These are phyloP conservation scores for Emergomyces pasteurianus DNA, from an alignment of 2,329 filamentous ascomycete species.

Conservation along the genomic window DNA sequence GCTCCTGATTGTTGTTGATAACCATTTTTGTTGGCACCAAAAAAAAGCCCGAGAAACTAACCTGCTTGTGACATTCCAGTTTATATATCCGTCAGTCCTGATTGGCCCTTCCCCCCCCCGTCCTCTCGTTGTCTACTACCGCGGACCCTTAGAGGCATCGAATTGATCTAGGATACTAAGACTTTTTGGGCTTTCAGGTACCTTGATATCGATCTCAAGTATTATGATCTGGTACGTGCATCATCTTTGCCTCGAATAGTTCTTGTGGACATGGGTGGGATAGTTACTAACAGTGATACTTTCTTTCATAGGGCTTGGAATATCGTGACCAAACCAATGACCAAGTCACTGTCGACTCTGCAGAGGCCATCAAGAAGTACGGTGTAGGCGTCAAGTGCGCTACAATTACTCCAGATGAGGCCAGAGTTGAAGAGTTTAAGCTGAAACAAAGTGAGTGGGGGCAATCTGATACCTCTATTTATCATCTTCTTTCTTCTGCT, in stretches of 20 bases:
- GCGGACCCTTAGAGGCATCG: background rate
- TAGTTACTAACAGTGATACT: constrained; percentile 4
- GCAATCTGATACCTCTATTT: constrained; percentile 8
- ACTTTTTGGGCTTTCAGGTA: constrained; percentile 39
- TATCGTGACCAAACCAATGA: constrained; percentile 96
- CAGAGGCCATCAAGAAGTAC: constrained; percentile 98
- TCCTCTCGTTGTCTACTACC: background rate
- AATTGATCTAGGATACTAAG: constrained; percentile 1
- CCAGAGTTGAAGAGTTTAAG: constrained; percentile 92
- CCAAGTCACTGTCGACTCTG: constrained; percentile 87
- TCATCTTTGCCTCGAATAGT: constrained; percentile 3
- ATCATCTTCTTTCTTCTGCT: too few species aligned
- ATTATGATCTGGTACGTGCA: constrained; percentile 63
- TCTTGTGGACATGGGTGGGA: background rate
- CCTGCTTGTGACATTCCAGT: constrained; percentile 32
- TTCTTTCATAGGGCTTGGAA: constrained; percentile 54
- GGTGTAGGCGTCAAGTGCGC: constrained; percentile 98
- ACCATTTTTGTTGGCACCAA: background rate
- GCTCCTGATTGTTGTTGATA: constrained; percentile 9
- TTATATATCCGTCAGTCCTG: constrained; percentile 61
- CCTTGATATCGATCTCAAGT: constrained; percentile 95
- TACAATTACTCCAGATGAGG: constrained; percentile 97
- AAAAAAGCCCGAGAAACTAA: background rate
- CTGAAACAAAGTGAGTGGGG: constrained; percentile 83
- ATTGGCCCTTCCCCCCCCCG: background rate